These are phyloP conservation scores for Keithomyces neogunnii DNA, from an alignment of 2,329 filamentous ascomycete species.

Conservation along the genomic window DNA sequence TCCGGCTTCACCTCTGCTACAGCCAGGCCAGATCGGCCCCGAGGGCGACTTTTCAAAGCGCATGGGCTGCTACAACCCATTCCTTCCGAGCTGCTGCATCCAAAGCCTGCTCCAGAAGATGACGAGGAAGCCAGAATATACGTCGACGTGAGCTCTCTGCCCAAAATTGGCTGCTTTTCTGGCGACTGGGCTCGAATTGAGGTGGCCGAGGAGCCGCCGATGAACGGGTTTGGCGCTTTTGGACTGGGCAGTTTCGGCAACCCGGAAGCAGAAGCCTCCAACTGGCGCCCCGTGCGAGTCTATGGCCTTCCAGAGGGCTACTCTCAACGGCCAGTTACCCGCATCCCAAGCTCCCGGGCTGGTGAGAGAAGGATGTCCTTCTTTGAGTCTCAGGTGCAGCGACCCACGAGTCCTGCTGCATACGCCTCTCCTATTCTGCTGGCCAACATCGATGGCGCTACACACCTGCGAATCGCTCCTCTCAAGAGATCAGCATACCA, in stretches of 20 bases:
- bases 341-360: slow-evolving; percentile 48
- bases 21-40: slow-evolving; percentile 60
- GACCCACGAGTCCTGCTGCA: slow-evolving; percentile 47
- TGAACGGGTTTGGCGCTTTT: slow-evolving; percentile 57
- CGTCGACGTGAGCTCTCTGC: slow-evolving; percentile 77
- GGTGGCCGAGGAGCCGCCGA: slow-evolving; percentile 62
- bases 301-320: slow-evolving; percentile 80
- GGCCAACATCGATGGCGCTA: slow-evolving; percentile 72
- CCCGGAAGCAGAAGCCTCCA: slow-evolving; percentile 46
- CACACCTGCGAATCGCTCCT: slow-evolving; percentile 71
- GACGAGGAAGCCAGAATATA: slow-evolving; percentile 88
- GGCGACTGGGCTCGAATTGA: slow-evolving; percentile 94
- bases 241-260: slow-evolving; percentile 55
- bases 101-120: slow-evolving; percentile 66
- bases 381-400: slow-evolving; percentile 60
- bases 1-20: slow-evolving; percentile 84
- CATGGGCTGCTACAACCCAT: slow-evolving; percentile 67
- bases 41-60: slow-evolving; percentile 75
- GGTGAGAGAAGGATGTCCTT: slow-evolving; percentile 49
- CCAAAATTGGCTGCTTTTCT: slow-evolving; percentile 91
- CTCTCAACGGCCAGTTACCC: slow-evolving; percentile 50
- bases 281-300: slow-evolving; percentile 79
- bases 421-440: slow-evolving; percentile 83
- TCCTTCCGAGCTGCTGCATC: slow-evolving; percentile 71
- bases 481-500: slow-evolving; percentile 46